Evolutionary conservation across 2,329 filamentous ascomycete species (phyloP), one percentile per base, ranked within the genome.

Genomic region (Mycosphaerella arachidis): DNA sequence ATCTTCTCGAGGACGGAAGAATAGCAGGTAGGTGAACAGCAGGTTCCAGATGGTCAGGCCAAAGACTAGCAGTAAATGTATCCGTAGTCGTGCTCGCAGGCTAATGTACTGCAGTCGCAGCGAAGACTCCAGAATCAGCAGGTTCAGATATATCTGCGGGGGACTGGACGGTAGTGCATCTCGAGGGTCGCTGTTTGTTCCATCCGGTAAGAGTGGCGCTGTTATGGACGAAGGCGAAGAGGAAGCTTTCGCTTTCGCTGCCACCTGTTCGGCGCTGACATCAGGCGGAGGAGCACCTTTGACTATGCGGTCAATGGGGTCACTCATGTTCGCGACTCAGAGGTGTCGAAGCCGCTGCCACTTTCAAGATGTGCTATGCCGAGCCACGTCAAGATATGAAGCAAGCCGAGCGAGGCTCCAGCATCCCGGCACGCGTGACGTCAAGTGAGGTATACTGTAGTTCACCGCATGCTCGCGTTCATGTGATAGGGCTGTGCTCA

Each of bases 131-230:
- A 99, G 90, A 70, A 99, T 95, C 60, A 99, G 84, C 27, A 99
- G 88, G 76, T 99, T 99, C 70, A 99, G 86, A 78, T 99, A 99
- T 72, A 99, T 97, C 81, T 96, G 94, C 57, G 91, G 91, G 50
- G 92, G 92, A 16, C 91, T 91, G 72, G 90, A 93, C n/a, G 92
- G 92, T 16, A 93, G 86, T 63, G 88, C 86, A 68, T 86, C 87
- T 63, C 93, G 84, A 30, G 91, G 91, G 73, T 95, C 91, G 59
- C 77, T 75, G 59, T 78, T 73, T 79, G 74, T 63, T 18, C 57
- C 52, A 18, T 53, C 16, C 60, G 77, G 64, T 56, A 77, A 67
- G 4, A 63, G 64, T 33, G 70, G 71, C 30, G 70, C 73, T 48
- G 78, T 72, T 61, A 77, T 77, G 65, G 78, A 78, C 76, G 75